A percentile compares a stretch with the other conserved stretches of the same genome.
Evolutionary conservation across 768 basidiomycete genomes (phyloP).

Genomic region (Ramaria sp.): DNA sequence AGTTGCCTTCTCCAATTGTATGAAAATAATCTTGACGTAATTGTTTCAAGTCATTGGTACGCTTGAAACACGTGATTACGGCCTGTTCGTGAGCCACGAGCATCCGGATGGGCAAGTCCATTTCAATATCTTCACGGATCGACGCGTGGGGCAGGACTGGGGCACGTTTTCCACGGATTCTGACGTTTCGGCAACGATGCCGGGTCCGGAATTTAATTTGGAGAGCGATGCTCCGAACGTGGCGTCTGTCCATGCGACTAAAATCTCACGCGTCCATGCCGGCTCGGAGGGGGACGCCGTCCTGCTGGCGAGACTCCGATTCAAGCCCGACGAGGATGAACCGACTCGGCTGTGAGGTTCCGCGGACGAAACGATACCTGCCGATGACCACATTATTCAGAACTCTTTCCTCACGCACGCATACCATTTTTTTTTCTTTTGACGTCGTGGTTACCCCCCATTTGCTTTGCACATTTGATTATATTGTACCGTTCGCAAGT

Average conservation of each 20-base stretch:
- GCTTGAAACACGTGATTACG: conserved; percentile 61
- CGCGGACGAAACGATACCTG: background rate
- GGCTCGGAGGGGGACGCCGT: conserved; percentile 38
- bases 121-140: conserved; percentile 55
- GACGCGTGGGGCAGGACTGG: conserved; percentile 52
- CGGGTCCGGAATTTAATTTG: background rate
- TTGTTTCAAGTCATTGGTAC: conserved; percentile 48
- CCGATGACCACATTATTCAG: too few species aligned
- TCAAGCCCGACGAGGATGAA: conserved; percentile 48
- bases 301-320: conserved; percentile 52
- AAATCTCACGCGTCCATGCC: conserved; percentile 37
- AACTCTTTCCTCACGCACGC: too few species aligned
- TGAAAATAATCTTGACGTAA: conserved; percentile 1
- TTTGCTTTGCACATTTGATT: too few species aligned
- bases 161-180: conserved; percentile 59
- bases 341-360: conserved; percentile 37
- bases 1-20: conserved; percentile 9
- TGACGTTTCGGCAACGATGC: conserved; percentile 21
- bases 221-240: conserved; percentile 26
- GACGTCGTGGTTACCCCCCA: too few species aligned
- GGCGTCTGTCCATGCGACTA: conserved; percentile 30
- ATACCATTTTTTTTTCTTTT: too few species aligned
- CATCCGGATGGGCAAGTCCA: conserved; percentile 56
- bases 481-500: too few species aligned
- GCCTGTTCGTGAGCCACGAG: conserved; percentile 62